Evolutionary conservation across 2,329 filamentous ascomycete species (phyloP).

Genomic region (Aspergillus intermedius): DNA sequence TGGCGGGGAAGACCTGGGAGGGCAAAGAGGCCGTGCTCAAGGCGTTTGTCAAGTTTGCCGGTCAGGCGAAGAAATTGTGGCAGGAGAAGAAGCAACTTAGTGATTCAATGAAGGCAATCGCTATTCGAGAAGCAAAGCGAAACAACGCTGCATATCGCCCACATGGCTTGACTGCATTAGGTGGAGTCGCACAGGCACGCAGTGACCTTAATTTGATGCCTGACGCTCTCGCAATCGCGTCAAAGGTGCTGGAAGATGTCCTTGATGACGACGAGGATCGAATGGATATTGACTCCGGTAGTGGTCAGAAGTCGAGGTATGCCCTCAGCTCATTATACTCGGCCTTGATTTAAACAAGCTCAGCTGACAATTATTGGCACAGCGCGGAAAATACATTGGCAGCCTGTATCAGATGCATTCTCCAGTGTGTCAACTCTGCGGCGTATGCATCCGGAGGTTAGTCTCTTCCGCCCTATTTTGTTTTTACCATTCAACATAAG

Average conservation of each 20-base stretch:
- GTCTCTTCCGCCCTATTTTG: conserved; percentile 8
- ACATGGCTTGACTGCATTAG: conserved; percentile 65
- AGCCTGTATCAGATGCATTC: conserved; percentile 33
- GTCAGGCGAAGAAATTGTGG: conserved; percentile 55
- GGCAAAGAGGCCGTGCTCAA: conserved; percentile 82
- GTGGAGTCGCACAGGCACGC: conserved; percentile 62
- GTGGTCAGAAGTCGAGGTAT: conserved; percentile 33
- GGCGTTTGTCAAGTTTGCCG: conserved; percentile 71
- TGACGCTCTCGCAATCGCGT: conserved; percentile 60
- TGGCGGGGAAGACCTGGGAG: conserved; percentile 84
- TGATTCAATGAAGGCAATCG: conserved; percentile 62
- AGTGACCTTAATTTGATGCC: conserved; percentile 64
- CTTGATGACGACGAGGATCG: conserved; percentile 49
- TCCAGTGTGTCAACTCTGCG: conserved; percentile 31
- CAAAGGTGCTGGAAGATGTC: conserved; percentile 55
- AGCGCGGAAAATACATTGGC: conserved; percentile 32
- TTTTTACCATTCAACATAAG: conserved; percentile 18
- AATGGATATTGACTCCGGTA: conserved; percentile 61
- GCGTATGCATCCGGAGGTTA: conserved; percentile 20
- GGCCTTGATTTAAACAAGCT: not conserved
- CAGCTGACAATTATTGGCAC: conserved; percentile 8
- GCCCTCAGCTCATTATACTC: conserved; percentile 4
- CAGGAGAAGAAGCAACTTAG: conserved; percentile 53
- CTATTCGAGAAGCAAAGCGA: conserved; percentile 79
- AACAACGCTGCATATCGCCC: conserved; percentile 81